phyloP scores from a whole-genome alignment of 148 eudicot genomes.

The Camellia lanceoleosa region DNA sequence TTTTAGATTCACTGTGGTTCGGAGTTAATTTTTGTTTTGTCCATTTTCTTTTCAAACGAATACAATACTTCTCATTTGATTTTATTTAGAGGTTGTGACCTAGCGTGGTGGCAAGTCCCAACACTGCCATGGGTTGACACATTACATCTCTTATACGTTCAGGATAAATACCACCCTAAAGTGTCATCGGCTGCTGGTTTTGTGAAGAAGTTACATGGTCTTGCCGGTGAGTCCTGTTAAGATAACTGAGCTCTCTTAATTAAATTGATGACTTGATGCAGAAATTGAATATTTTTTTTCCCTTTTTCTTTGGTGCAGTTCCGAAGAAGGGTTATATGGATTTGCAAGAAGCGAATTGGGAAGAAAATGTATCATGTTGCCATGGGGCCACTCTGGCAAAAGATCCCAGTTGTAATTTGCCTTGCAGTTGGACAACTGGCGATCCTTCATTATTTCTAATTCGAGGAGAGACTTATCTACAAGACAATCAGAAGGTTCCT shows the following conservation, averaged over 20 bases:
- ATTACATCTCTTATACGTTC: conserved; percentile 11
- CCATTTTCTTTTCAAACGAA: not conserved
- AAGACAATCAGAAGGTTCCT: conserved; percentile 52
- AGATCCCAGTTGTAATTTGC: conserved; percentile 41
- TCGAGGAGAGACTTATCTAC: conserved; percentile 55
- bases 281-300: not conserved
- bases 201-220: conserved; percentile 55
- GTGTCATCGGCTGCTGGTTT: conserved; percentile 45
- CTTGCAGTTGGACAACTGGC: conserved; percentile 57
- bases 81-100: not conserved
- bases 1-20: not conserved
- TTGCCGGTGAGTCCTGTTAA: conserved; percentile 41
- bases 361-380: conserved; percentile 33
- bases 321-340: conserved; percentile 62
- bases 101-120: too few relatives aligned
- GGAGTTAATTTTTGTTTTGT: not conserved
- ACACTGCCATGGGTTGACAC: not conserved
- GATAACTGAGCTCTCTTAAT: not conserved
- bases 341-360: conserved; percentile 38
- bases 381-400: conserved; percentile 58
- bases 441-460: conserved; percentile 61
- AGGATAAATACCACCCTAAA: conserved; percentile 45
- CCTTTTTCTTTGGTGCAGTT: conserved; percentile 29
- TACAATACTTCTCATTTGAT: not conserved
- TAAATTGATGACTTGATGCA: conserved; percentile 3